Percentiles rank a stretch among this genome's conserved stretches.
Evolutionary conservation across 768 basidiomycete genomes (phyloP).

Genomic region (Hysterangium stoloniferum): DNA sequence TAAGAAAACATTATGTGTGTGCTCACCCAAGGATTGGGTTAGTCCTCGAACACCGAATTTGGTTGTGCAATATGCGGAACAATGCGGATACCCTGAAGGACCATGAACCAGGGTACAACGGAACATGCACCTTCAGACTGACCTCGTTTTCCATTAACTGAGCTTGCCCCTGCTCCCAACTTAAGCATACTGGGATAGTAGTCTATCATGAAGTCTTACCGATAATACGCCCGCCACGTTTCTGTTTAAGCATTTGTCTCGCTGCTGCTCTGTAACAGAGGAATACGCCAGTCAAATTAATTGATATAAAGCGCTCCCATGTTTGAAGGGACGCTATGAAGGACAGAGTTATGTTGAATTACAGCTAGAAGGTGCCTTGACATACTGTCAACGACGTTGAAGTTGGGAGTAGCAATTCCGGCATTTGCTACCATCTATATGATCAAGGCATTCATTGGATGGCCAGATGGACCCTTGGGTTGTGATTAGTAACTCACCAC

Average conservation of each 20-base stretch:
- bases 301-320: conserved; percentile 24
- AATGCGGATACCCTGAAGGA: conserved; percentile 7
- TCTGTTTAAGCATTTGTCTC: conserved; percentile 32
- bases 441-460: neutral
- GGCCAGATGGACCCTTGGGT: neutral
- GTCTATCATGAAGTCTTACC: conserved; percentile 18
- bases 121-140: neutral
- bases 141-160: conserved; percentile 4
- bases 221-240: conserved; percentile 31
- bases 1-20: too few species aligned
- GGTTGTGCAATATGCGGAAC: conserved; percentile 21
- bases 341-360: neutral
- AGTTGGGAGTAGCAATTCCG: conserved; percentile 22
- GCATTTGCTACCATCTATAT: conserved; percentile 40
- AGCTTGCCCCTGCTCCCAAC: conserved; percentile 1
- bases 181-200: neutral
- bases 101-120: neutral
- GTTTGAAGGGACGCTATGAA: conserved; percentile 16
- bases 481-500: conserved; percentile 15
- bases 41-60: conserved; percentile 27
- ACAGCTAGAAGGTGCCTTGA: conserved; percentile 9
- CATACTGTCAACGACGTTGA: conserved; percentile 21
- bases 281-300: conserved; percentile 29
- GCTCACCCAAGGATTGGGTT: conserved; percentile 17
- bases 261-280: conserved; percentile 36